Base-by-base conservation (phyloP, 2,329 filamentous ascomycete species). In the Colletotrichum eremochloae region DNA sequence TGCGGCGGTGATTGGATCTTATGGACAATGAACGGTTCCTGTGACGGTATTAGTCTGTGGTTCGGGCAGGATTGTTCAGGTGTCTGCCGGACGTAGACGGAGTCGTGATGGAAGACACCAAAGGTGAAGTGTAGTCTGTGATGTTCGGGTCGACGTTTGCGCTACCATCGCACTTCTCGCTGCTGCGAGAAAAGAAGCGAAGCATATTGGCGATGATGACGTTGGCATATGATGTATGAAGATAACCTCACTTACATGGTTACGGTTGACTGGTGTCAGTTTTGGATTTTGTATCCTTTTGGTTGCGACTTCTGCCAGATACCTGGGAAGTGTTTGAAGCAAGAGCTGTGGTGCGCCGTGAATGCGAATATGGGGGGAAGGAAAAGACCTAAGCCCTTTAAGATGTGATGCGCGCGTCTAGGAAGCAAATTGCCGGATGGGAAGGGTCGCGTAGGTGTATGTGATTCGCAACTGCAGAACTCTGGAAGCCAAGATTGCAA, bases 21-120 rank as follows among this genome's bases (percentile, higher is more conserved):
- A 94, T 89, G 40, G 92, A 94, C 73, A 94, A 88, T 73, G 91
- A 89, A 78, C 93, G 92, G 78, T 93, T 92, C 92, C 92, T 93
- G 76, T 46, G 48, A 33, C 18, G 6, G 44, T 24, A 53, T 72
- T 48, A 72, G 69, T 46, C n/a, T 18, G 14, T 1, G 36, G 33
- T 15, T 33, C 36, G 55, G 20, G 12, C 40, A 53, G 40, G 20
- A n/a, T 33, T 33, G 57, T 5, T 5, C 29, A 2, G 38, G 29
- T 63, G 48, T 63, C 24, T 53, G 61, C 33, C 46, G 53, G 38
- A 64, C 62, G 62, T 62, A 44, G 46, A 40, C 29, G 44, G 40
- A 24, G 57, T 15, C 33, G 36, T 29, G 20, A 63, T 42, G 53
- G 63, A 31, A 48, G 55, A 38, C 38, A 65, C 52, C 8, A 15